These are phyloP conservation scores for Cryptococcus hybrid DNA, from an alignment of 1,284 basidiomycete species.

Conservation along the genomic window DNA sequence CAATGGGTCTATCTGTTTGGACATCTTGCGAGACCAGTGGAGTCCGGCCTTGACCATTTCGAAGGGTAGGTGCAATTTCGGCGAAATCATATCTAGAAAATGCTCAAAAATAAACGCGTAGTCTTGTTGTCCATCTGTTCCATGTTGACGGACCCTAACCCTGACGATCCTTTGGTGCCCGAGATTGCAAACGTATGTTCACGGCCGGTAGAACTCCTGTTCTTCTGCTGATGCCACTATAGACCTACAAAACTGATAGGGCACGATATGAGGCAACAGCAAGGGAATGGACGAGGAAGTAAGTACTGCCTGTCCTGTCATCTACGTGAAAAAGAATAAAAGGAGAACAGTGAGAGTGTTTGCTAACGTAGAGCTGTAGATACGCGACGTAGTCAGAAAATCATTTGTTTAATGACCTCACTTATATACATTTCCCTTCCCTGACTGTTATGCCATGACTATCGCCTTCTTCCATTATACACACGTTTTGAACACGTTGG, in stretches of 20 bases:
- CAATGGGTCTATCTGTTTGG: conserved; percentile 93
- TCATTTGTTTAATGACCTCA: conserved; percentile 10
- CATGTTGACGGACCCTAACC: conserved; percentile 96
- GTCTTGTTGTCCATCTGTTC: conserved; percentile 93
- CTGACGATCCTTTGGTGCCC: conserved; percentile 76
- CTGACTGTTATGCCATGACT: conserved; percentile 17
- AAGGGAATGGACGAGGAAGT: conserved; percentile 98
- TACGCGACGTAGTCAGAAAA: conserved; percentile 13
- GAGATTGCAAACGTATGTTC: conserved; percentile 56
- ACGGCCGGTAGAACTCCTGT: neutral
- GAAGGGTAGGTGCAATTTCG: conserved; percentile 65
- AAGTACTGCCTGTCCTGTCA: conserved; percentile 11
- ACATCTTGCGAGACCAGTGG: conserved; percentile 97
- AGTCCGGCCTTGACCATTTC: conserved; percentile 97
- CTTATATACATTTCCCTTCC: conserved; percentile 11
- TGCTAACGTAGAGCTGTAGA: conserved; percentile 5
- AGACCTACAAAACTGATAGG: conserved; percentile 94
- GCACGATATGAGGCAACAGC: conserved; percentile 91
- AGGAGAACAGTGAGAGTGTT: neutral
- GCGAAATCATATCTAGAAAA: neutral
- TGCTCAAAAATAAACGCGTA: conserved; percentile 38
- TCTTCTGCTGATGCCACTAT: conserved; percentile 26
- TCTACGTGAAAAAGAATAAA: too few relatives aligned
- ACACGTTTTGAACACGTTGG: neutral
- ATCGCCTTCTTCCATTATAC: conserved; percentile 1